Conservation (phyloP, 495 filamentous ascomycete genomes). For the Aspergillus panamensis region DNA sequence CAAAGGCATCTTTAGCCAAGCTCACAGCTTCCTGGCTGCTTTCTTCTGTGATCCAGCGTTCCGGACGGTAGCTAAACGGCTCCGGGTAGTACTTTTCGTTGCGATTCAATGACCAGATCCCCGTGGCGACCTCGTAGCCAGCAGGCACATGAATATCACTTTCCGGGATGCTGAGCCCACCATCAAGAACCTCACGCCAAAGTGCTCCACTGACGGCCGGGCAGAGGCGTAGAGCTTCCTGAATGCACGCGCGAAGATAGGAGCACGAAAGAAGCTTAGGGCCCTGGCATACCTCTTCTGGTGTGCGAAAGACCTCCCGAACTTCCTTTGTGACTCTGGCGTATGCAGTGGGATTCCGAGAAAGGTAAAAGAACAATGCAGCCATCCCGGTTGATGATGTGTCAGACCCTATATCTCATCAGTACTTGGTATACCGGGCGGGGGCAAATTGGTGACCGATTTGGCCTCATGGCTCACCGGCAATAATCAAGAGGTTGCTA, state of each 20-base stretch:
- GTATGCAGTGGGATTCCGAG: conserved; percentile 45
- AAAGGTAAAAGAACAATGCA: conserved; percentile 63
- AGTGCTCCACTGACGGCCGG: conserved; percentile 61
- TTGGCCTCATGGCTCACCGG: too few species aligned
- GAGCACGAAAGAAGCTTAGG: conserved; percentile 37
- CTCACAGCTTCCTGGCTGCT: conserved; percentile 11
- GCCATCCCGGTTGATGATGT: conserved; percentile 62
- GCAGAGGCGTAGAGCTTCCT: conserved; percentile 68
- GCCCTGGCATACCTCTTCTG: conserved; percentile 50
- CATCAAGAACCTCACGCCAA: conserved; percentile 51
- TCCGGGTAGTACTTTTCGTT: conserved; percentile 51
- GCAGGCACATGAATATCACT: conserved; percentile 43
- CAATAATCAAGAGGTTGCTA: too few species aligned
- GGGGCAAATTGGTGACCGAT: too few species aligned
- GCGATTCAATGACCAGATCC: conserved; percentile 56
- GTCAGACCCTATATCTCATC: conserved; percentile 40
- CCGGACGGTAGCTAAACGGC: conserved; percentile 49
- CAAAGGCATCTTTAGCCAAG: conserved; percentile 44
- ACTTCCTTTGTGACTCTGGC: conserved; percentile 37
- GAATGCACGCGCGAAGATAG: conserved; percentile 50
- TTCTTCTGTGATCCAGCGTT: conserved; percentile 44
- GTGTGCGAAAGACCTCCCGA: conserved; percentile 42
- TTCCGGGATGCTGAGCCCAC: conserved; percentile 55
- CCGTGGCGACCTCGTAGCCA: conserved; percentile 51
- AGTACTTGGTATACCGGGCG: too few species aligned